Conservation (phyloP, 306 rosid species). For the Cucumis melo region DNA sequence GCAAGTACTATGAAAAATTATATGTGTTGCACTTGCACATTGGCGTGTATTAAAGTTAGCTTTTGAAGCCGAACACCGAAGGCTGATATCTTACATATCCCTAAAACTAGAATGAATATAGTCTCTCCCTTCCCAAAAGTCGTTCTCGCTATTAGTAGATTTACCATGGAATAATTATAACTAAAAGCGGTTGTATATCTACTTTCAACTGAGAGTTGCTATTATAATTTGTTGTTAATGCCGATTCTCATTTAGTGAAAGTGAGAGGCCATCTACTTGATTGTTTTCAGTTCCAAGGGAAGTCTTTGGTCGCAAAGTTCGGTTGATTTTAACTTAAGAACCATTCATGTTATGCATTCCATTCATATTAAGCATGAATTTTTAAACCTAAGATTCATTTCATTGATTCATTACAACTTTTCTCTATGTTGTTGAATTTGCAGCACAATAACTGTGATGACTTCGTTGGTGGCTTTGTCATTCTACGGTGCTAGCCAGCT, state of each 20-base stretch:
- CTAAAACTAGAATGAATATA: not conserved
- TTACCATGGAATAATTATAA: not conserved
- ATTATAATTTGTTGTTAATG: not conserved
- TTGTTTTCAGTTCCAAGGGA: no score
- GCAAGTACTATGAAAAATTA: not conserved
- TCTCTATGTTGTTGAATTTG: constrained; percentile 15
- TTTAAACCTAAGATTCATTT: not conserved
- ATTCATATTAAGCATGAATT: not conserved
- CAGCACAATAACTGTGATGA: constrained; percentile 96
- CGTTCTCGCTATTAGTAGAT: not conserved
- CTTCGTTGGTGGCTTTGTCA: constrained; percentile 87
- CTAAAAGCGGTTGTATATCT: not conserved
- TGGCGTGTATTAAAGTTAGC: not conserved
- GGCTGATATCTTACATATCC: not conserved
- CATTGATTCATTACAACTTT: not conserved
- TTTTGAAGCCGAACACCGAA: not conserved
- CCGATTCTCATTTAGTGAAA: not conserved
- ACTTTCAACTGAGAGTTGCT: not conserved
- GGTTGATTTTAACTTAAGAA: not conserved
- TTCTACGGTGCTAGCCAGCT: constrained; percentile 96
- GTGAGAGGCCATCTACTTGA: not conserved
- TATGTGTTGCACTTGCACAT: not conserved
- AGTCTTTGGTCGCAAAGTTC: no score
- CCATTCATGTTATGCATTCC: not conserved
- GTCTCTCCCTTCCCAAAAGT: not conserved